Evolutionary conservation across 352 stramenopile genomes (phyloP).

Genomic region (Pythium folliculosum): DNA sequence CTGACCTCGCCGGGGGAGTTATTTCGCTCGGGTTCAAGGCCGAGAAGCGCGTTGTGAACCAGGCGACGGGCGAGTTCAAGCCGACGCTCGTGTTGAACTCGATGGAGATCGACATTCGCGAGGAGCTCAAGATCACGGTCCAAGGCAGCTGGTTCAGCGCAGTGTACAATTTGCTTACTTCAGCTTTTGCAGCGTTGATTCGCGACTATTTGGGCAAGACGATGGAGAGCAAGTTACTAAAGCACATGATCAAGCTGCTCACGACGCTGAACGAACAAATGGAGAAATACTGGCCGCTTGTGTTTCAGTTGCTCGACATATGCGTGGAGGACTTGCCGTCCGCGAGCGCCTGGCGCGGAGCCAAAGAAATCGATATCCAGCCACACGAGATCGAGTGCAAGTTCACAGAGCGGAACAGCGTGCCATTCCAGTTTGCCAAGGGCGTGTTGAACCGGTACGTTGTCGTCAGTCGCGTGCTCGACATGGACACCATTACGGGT

Average conservation of each 20-base stretch:
- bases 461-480: constrained; percentile 55
- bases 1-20: constrained; percentile 63
- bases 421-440: constrained; percentile 74
- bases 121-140: constrained; percentile 81
- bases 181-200: constrained; percentile 75
- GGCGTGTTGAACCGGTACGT: constrained; percentile 74
- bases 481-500: constrained; percentile 25
- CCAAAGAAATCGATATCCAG: constrained; percentile 71
- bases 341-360: constrained; percentile 77
- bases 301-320: constrained; percentile 83
- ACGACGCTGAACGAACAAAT: constrained; percentile 82
- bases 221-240: constrained; percentile 80
- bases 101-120: constrained; percentile 82
- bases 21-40: constrained; percentile 85
- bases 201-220: constrained; percentile 85
- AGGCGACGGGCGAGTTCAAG: constrained; percentile 62
- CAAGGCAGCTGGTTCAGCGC: constrained; percentile 87
- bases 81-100: constrained; percentile 79
- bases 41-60: constrained; percentile 63
- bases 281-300: constrained; percentile 84
- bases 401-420: constrained; percentile 43
- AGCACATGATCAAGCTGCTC: constrained; percentile 84
- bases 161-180: constrained; percentile 82
- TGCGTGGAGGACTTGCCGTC: constrained; percentile 73
- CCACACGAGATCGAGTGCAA: constrained; percentile 67